phyloP scores from a whole-genome alignment of 164 flowering plant genomes.

The Vitis riparia region DNA sequence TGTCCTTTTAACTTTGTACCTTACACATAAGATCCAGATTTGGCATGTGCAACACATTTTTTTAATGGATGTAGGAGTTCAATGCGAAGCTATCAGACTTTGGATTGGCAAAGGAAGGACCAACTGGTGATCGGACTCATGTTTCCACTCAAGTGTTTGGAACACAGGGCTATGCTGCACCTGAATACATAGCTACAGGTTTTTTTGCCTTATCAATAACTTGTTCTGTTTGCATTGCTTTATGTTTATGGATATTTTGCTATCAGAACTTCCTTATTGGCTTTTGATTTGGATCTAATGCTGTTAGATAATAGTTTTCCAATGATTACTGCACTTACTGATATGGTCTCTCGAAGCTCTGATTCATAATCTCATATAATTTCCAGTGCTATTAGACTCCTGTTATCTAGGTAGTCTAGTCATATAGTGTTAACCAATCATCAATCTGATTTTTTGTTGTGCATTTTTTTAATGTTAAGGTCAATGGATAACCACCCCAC shows the following conservation, averaged over 20 bases:
- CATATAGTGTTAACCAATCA: too few species aligned
- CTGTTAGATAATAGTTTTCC: too few species aligned
- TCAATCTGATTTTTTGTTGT: too few species aligned
- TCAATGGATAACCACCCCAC: too few species aligned
- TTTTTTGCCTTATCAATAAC: not conserved
- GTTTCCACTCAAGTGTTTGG: conserved; percentile 62
- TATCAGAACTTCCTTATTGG: not conserved
- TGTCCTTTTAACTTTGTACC: not conserved
- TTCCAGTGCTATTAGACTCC: too few species aligned
- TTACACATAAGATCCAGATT: not conserved
- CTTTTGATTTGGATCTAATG: not conserved
- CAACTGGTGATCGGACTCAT: conserved; percentile 53
- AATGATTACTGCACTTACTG: too few species aligned
- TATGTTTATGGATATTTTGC: not conserved
- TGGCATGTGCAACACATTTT: not conserved
- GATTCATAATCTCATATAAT: too few species aligned
- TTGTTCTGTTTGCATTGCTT: not conserved
- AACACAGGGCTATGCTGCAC: conserved; percentile 63
- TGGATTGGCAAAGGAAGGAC: conserved; percentile 63
- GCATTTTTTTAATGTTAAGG: too few species aligned
- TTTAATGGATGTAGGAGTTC: conserved; percentile 35
- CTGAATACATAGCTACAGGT: conserved; percentile 62
- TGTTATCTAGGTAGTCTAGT: too few species aligned
- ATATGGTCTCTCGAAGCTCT: too few species aligned
- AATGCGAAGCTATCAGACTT: conserved; percentile 64